Percentiles rank a stretch among this genome's conserved stretches.
Conservation (phyloP, 176 grass and related monocot species). For the Oryza nivara region DNA sequence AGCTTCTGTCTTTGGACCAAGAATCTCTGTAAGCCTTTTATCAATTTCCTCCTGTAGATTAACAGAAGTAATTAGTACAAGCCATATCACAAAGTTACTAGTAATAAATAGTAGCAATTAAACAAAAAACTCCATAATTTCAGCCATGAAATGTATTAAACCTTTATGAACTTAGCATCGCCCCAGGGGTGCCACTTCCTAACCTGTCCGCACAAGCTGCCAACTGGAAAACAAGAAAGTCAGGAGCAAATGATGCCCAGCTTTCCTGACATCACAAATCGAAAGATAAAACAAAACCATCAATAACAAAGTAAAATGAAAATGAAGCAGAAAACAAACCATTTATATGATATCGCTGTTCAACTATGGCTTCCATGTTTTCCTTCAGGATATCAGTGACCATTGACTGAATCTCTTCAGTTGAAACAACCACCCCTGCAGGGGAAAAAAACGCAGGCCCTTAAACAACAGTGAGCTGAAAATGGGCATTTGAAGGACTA, state of each 20-base stretch:
- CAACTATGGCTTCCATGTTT: slow-evolving; percentile 65
- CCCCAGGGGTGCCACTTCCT: slow-evolving; percentile 61
- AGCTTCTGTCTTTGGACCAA: slow-evolving; percentile 86
- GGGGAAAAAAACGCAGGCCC: not conserved
- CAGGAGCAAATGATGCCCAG: slow-evolving; percentile 17
- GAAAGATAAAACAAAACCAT: not conserved
- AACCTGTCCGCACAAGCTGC: slow-evolving; percentile 62
- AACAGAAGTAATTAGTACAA: not conserved
- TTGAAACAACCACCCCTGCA: slow-evolving; percentile 58
- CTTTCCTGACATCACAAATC: not conserved
- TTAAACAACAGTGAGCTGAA: slow-evolving; percentile 9
- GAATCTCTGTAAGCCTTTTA: slow-evolving; percentile 68
- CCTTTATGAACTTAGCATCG: slow-evolving; percentile 70
- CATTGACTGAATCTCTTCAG: slow-evolving; percentile 55
- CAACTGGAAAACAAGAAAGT: slow-evolving; percentile 47
- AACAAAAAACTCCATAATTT: not conserved
- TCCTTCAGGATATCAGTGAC: slow-evolving; percentile 52
- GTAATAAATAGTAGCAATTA: not conserved
- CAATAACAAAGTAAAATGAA: not conserved
- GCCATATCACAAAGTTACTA: not conserved
- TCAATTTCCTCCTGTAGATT: slow-evolving; percentile 82
- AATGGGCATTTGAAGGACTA: not conserved
- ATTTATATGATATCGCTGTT: slow-evolving; percentile 68
- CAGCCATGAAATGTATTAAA: slow-evolving; percentile 9
- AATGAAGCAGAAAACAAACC: slow-evolving; percentile 33